These are phyloP conservation scores for Pythium periplocum DNA, from an alignment of 352 stramenopile species.

Conservation along the genomic window DNA sequence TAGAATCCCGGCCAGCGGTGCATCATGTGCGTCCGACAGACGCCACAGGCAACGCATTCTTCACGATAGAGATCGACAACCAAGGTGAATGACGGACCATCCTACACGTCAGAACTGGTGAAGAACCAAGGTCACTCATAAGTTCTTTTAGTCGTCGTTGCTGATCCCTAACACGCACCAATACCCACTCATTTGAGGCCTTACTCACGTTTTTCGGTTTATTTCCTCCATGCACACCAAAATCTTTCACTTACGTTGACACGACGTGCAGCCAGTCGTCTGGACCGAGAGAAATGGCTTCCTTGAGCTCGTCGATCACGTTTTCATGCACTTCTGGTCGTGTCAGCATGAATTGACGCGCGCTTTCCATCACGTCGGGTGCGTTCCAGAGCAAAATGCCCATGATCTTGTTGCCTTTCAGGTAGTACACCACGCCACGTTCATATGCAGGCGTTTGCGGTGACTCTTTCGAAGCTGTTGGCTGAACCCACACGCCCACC, in stretches of 20 bases:
- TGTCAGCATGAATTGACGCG: conserved; percentile 75
- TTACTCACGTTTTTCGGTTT: too few relatives aligned
- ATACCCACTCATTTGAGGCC: too few relatives aligned
- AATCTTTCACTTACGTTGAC: conserved; percentile 11
- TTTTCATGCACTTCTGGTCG: conserved; percentile 71
- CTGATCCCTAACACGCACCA: too few relatives aligned
- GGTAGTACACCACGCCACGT: conserved; percentile 88
- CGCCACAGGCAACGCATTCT: too few relatives aligned
- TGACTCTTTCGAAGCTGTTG: neutral
- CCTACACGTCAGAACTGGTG: too few relatives aligned
- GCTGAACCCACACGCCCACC: conserved; percentile 80
- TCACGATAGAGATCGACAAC: too few relatives aligned
- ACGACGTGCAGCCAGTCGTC: conserved; percentile 85
- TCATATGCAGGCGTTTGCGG: conserved; percentile 36
- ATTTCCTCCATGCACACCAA: too few relatives aligned
- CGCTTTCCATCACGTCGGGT: conserved; percentile 78
- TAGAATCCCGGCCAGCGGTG: too few relatives aligned
- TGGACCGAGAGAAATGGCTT: conserved; percentile 80
- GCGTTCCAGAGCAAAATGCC: conserved; percentile 90
- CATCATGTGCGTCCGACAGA: too few relatives aligned
- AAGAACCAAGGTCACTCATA: too few relatives aligned
- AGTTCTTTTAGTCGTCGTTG: too few relatives aligned
- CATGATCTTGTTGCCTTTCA: conserved; percentile 87
- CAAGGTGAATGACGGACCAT: too few relatives aligned
- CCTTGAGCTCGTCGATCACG: conserved; percentile 67